A percentile compares a stretch with the other conserved stretches of the same genome.
phyloP scores from a whole-genome alignment of 129 eudicot genomes.

The Erigeron canadensis region DNA sequence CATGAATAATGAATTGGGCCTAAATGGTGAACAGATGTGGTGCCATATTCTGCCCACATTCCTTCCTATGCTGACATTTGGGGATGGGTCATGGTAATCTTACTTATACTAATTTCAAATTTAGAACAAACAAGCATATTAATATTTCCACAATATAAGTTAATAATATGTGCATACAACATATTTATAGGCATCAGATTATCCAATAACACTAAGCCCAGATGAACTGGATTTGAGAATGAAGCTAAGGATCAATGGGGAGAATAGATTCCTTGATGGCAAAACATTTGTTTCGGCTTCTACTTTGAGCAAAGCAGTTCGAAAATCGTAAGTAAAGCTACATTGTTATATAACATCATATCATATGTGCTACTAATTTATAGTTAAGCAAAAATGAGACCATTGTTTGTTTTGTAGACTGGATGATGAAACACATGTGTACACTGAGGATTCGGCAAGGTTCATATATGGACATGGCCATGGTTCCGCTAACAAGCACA shows the following conservation, averaged over 20 bases:
- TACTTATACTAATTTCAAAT: background rate
- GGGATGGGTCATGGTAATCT: slow-evolving; percentile 95
- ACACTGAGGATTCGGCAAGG: slow-evolving; percentile 73
- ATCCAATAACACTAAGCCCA: slow-evolving; percentile 54
- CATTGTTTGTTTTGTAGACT: slow-evolving; percentile 41
- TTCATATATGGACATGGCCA: slow-evolving; percentile 82
- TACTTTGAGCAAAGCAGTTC: slow-evolving; percentile 78
- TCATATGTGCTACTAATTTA: background rate
- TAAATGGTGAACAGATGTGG: slow-evolving; percentile 61
- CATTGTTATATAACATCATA: background rate
- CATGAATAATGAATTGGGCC: background rate
- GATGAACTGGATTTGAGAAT: slow-evolving; percentile 85
- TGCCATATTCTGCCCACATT: slow-evolving; percentile 89
- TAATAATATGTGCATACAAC: slow-evolving; percentile 10
- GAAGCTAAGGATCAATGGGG: slow-evolving; percentile 75
- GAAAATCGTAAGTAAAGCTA: slow-evolving; percentile 62
- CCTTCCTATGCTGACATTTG: slow-evolving; percentile 98
- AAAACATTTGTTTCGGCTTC: slow-evolving; percentile 77
- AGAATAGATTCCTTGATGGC: slow-evolving; percentile 78
- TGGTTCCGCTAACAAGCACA: slow-evolving; percentile 28
- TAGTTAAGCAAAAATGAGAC: background rate
- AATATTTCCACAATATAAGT: background rate
- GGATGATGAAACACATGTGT: slow-evolving; percentile 77
- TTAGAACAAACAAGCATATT: background rate
- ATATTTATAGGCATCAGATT: slow-evolving; percentile 68